These are phyloP conservation scores for Ammopiptanthus mongolicus DNA, from an alignment of 306 rosid genomes.

Conservation along the genomic window DNA sequence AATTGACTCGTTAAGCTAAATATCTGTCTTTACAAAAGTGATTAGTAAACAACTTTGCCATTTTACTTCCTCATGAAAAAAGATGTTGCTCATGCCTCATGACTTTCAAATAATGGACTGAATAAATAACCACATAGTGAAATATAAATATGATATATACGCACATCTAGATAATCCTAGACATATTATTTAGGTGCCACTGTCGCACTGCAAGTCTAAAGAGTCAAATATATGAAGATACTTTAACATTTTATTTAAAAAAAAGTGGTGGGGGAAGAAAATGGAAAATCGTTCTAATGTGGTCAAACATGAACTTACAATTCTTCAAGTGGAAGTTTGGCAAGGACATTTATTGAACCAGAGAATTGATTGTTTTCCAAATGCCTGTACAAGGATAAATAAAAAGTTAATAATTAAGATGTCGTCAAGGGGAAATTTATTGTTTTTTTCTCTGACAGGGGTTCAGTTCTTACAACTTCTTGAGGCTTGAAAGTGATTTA, in stretches of 20 bases:
- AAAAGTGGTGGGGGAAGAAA: neutral
- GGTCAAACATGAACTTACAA: slow-evolving; percentile 48
- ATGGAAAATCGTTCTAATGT: neutral
- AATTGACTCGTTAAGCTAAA: neutral
- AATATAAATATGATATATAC: neutral
- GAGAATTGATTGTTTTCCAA: slow-evolving; percentile 66
- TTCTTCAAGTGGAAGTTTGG: slow-evolving; percentile 61
- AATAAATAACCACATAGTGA: neutral
- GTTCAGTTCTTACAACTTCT: slow-evolving; percentile 52
- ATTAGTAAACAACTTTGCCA: neutral
- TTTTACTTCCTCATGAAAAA: neutral
- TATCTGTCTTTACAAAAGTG: slow-evolving; percentile 6
- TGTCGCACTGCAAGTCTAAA: neutral
- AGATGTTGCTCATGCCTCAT: neutral
- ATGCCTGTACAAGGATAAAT: slow-evolving; percentile 45
- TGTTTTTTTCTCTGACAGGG: neutral
- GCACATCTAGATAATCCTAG: neutral
- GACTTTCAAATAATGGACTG: neutral
- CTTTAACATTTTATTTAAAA: neutral
- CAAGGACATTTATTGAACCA: slow-evolving; percentile 70
- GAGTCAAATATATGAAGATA: slow-evolving; percentile 8
- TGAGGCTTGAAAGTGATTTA: slow-evolving; percentile 58
- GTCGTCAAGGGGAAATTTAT: neutral
- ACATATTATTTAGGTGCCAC: slow-evolving; percentile 1
- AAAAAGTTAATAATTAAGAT: slow-evolving; percentile 15